These are phyloP conservation scores for Leccinum ochraceum DNA, from an alignment of 768 basidiomycete genomes.

Conservation along the genomic window DNA sequence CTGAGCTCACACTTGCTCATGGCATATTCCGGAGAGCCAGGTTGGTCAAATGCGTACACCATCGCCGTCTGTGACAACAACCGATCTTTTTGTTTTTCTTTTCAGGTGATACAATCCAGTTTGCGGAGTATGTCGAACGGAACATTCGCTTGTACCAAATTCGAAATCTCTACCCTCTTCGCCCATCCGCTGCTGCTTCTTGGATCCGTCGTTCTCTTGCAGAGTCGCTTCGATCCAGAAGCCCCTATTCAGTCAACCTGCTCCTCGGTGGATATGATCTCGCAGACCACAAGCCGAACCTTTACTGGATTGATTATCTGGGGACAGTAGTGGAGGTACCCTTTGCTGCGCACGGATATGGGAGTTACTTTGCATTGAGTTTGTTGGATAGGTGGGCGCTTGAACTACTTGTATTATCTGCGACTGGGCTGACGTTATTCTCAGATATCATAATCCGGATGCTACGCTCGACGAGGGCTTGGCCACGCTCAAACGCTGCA, in stretches of 20 bases:
- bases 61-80: neutral
- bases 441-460: slow-evolving; percentile 88
- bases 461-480: slow-evolving; percentile 85
- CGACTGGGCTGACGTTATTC: neutral
- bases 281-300: slow-evolving; percentile 64
- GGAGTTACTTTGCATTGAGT: slow-evolving; percentile 87
- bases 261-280: slow-evolving; percentile 92
- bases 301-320: slow-evolving; percentile 97
- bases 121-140: slow-evolving; percentile 94
- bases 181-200: slow-evolving; percentile 87
- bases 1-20: slow-evolving; percentile 91
- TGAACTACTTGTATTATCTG: neutral
- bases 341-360: slow-evolving; percentile 95
- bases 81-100: neutral
- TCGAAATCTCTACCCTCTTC: slow-evolving; percentile 85
- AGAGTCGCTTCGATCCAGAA: slow-evolving; percentile 82
- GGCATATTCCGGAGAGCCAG: slow-evolving; percentile 94
- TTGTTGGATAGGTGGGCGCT: slow-evolving; percentile 79
- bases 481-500: slow-evolving; percentile 79
- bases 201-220: slow-evolving; percentile 95
- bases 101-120: slow-evolving; percentile 92
- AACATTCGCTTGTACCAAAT: slow-evolving; percentile 97
- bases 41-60: slow-evolving; percentile 37
- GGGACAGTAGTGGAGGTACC: slow-evolving; percentile 89
- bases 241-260: slow-evolving; percentile 89